Conservation (phyloP, 805 yeast species). For the Teunomyces atbi region DNA sequence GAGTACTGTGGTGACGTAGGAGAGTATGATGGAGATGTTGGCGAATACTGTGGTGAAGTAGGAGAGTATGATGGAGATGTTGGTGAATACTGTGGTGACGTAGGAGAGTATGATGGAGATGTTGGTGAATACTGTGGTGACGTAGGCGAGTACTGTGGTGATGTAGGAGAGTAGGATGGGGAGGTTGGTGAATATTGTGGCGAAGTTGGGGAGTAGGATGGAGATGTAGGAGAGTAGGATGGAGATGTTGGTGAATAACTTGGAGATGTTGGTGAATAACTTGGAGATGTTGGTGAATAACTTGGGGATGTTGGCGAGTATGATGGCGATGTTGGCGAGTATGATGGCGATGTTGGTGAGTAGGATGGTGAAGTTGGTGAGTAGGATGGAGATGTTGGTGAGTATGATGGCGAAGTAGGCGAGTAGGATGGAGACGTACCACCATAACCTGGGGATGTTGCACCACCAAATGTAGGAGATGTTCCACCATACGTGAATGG, state of each 20-base stretch:
- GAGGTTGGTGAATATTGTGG: slow-evolving; percentile 66
- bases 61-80: slow-evolving; percentile 67
- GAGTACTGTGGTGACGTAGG: slow-evolving; percentile 30
- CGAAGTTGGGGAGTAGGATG: slow-evolving; percentile 58
- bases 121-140: slow-evolving; percentile 75
- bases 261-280: slow-evolving; percentile 60
- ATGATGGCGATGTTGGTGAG: slow-evolving; percentile 60
- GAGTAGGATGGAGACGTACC: slow-evolving; percentile 49
- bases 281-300: slow-evolving; percentile 68
- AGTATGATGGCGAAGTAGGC: too few species aligned
- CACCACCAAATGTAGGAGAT: slow-evolving; percentile 53
- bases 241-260: slow-evolving; percentile 69
- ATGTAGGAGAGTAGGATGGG: slow-evolving; percentile 73
- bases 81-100: slow-evolving; percentile 69
- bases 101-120: slow-evolving; percentile 77
- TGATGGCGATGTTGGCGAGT: slow-evolving; percentile 64
- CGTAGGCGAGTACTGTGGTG: slow-evolving; percentile 78
- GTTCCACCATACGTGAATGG: slow-evolving; percentile 53
- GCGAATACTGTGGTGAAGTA: slow-evolving; percentile 58
- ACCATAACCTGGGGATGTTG: slow-evolving; percentile 45
- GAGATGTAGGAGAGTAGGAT: slow-evolving; percentile 71
- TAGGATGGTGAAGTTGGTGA: slow-evolving; percentile 72
- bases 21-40: slow-evolving; percentile 25
- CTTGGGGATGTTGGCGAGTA: slow-evolving; percentile 60
- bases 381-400: slow-evolving; percentile 31